Base-by-base conservation (phyloP, 768 basidiomycete species). In the Amanita rubescens region DNA sequence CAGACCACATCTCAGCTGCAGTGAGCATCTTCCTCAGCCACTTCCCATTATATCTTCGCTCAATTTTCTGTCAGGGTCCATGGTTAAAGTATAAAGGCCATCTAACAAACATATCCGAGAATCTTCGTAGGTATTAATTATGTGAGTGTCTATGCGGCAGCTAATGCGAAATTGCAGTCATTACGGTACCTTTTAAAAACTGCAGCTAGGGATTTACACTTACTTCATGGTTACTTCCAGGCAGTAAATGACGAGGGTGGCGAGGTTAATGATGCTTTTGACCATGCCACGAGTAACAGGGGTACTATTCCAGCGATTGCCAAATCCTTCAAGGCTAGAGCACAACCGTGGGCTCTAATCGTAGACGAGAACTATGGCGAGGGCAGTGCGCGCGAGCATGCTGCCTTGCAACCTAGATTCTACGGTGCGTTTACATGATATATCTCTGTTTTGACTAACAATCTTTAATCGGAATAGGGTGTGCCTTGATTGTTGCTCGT, bases 81-180 rank as follows among this genome's bases (percentile, higher is more conserved):
- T 99, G 96, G 96, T 72, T 99, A 59, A 97, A 97, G 74, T 99
- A 95, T 75, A 98, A 98, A 67, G 96, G 91, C 0, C 94, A 98
- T 71, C 73, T 98, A 37, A 87, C 87, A 30, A 97, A 97, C 66
- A 96, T 97, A 56, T 93, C 94, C 3, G 92, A 97, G 70, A 98
- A 98, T 67, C 81, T 94, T 9, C 70, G 92, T 93, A 64, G 63
- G 89, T 79, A 9, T 45, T 44, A 50, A 38, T 47, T 51, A 35
- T 49, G 24, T 17, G 10, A 32, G 14, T n/a, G 10, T 19, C n/a
- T n/a, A n/a, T 35, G 8, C 45, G 15, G 45, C 32, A 45, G n/a
- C 44, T 54, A 43, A 32, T 33, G 19, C 19, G 32, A 51, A 54
- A 37, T 51, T 39, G 15, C 55, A 93, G 90, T 96, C 55, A 95